These are phyloP conservation scores for Theobroma cacao DNA, from an alignment of 345 rosid genomes.

Conservation along the genomic window DNA sequence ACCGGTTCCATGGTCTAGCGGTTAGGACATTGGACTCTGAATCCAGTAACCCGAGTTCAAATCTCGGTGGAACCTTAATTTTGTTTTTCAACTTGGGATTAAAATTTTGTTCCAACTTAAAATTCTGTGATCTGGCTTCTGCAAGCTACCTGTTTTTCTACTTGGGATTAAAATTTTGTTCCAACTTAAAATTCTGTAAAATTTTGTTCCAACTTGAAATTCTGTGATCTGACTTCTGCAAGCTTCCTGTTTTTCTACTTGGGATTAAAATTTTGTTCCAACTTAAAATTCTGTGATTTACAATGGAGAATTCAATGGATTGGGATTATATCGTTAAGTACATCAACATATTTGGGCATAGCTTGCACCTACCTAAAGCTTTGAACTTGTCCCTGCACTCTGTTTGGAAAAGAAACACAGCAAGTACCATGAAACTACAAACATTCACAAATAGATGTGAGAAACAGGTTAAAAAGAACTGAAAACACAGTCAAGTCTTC, in stretches of 20 bases:
- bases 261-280: not conserved
- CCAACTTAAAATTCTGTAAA: not conserved
- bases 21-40: conserved; percentile 98
- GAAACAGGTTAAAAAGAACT: not conserved
- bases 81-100: too few species aligned
- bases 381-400: not conserved
- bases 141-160: not conserved
- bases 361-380: not conserved
- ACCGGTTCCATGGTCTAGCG: conserved; percentile 78
- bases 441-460: not conserved
- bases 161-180: too few species aligned
- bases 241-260: not conserved
- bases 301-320: not conserved
- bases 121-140: too few species aligned
- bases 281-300: not conserved
- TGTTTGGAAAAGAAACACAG: not conserved
- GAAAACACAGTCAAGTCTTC: not conserved
- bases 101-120: too few species aligned
- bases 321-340: not conserved
- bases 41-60: conserved; percentile 99
- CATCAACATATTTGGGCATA: not conserved
- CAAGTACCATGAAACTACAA: not conserved
- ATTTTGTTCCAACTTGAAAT: too few species aligned
- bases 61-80: conserved; percentile 95
- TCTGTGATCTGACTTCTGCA: too few species aligned